Evolutionary conservation across 2,329 filamentous ascomycete genomes (phyloP).

Genomic region (Curvularia lunata): DNA sequence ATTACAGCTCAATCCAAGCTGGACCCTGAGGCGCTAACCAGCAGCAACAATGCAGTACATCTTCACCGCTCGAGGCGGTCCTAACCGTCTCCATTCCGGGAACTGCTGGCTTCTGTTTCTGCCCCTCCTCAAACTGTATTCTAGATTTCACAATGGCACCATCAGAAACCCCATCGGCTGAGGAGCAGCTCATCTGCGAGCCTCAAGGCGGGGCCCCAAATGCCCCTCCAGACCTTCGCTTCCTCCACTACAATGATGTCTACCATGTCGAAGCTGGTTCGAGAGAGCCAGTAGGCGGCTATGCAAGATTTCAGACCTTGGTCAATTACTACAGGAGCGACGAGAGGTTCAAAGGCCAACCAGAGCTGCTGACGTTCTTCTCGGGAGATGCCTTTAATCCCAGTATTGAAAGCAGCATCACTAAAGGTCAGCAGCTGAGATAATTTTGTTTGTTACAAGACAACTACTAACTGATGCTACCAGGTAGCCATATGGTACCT

Average conservation of each 20-base stretch:
- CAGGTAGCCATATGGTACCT: slow-evolving; percentile 84
- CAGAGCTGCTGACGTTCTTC: slow-evolving; percentile 77
- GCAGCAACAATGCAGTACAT: slow-evolving; percentile 14
- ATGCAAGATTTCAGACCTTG: slow-evolving; percentile 79
- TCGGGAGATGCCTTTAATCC: slow-evolving; percentile 94
- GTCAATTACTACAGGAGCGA: slow-evolving; percentile 75
- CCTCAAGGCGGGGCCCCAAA: slow-evolving; percentile 51
- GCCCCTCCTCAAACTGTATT: not conserved
- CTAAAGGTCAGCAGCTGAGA: slow-evolving; percentile 66
- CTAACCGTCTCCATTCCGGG: slow-evolving; percentile 16
- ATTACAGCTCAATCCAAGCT: slow-evolving; percentile 18
- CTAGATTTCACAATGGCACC: slow-evolving; percentile 31
- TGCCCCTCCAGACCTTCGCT: slow-evolving; percentile 71
- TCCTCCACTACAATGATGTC: slow-evolving; percentile 92
- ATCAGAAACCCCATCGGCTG: slow-evolving; percentile 35
- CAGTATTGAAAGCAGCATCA: slow-evolving; percentile 84
- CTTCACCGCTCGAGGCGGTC: slow-evolving; percentile 37
- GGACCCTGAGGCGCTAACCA: slow-evolving; percentile 38
- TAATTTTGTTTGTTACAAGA: not conserved
- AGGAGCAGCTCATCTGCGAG: slow-evolving; percentile 51
- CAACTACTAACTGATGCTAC: not conserved
- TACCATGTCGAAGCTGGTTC: slow-evolving; percentile 83
- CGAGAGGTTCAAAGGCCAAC: slow-evolving; percentile 65
- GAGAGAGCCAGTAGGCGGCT: slow-evolving; percentile 81
- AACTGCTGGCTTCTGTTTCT: slow-evolving; percentile 3